These are phyloP conservation scores for Elsinoe arachidis DNA, from an alignment of 2,329 filamentous ascomycete genomes.

Conservation along the genomic window DNA sequence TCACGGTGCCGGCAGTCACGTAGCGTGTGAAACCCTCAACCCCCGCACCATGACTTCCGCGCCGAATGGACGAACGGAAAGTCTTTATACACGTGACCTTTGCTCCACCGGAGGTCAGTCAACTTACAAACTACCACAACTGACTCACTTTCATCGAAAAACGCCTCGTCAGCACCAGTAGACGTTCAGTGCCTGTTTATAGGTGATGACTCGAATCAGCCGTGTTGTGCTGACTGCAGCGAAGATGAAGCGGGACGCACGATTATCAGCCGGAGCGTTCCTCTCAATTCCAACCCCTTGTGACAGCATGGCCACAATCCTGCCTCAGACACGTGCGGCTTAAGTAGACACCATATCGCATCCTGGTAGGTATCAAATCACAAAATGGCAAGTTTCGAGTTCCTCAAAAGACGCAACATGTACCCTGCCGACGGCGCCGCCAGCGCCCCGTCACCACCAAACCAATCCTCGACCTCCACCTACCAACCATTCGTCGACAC, in stretches of 20 bases:
- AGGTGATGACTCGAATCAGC: neutral
- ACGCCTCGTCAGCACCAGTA: neutral
- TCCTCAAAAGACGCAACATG: neutral
- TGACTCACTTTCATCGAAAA: neutral
- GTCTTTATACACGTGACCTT: neutral
- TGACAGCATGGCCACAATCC: neutral
- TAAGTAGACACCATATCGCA: neutral
- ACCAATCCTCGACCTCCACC: neutral
- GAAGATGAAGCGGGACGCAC: neutral
- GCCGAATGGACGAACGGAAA: conserved; percentile 3
- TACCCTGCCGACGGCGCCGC: neutral
- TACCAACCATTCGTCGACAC: neutral
- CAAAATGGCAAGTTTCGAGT: neutral
- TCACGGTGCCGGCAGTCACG: conserved; percentile 1
- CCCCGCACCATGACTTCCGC: neutral
- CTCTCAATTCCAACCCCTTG: neutral
- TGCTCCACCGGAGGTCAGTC: too few species aligned
- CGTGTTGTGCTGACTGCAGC: neutral
- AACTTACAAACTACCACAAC: too few species aligned
- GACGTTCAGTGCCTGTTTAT: neutral
- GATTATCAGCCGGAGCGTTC: neutral
- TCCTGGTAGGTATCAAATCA: neutral
- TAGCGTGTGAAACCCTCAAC: neutral
- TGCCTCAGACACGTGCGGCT: neutral
- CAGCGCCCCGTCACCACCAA: neutral